Evolutionary conservation across 345 rosid species (phyloP), one percentile per base, ranked within the genome.

Genomic region (Eucalyptus erythrocorys): DNA sequence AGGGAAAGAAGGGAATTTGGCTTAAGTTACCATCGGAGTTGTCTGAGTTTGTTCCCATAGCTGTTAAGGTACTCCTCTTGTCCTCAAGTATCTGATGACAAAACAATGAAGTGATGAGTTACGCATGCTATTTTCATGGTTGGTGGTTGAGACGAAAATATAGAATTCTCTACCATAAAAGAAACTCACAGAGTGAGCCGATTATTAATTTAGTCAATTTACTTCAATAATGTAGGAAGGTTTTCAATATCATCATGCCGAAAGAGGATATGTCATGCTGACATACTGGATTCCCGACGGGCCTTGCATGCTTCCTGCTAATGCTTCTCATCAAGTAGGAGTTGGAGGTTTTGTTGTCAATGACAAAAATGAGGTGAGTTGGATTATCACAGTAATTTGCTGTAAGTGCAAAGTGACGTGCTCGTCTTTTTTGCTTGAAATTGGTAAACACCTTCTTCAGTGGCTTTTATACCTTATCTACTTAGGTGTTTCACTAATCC

Each of bases 291-390:
- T 98, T 91, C 99, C 99, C 17, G 94, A 93, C n/a, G 98, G 93
- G 79, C 98, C 98, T 89, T 92, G 94, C 90, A 89, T 95, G 97
- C 98, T 98, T 92, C 99, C 99, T 86, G 94, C 94, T 82, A 97
- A 98, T 92, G 99, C 99, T 89, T 95, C 99, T 43, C 99, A 98
- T 91, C 99, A 97, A 93, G 97, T 98, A 10, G 99, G 99, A 30
- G 95, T 98, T 50, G 99, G 99, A 49, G 98, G 99, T 53, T 98
- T 97, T 87, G 99, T 97, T 66, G 90, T 98, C 92, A 96, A 96
- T 51, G 94, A 96, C 57, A 87, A 92, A 32, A 94, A 96, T 50
- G 98, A 98, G 98, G 99, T 95, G 89, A 48, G 47, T 13, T 30
- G 49, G 17, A 30, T 57, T 48, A 76, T n/a, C 19, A 9, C 16